A percentile compares a stretch with the other conserved stretches of the same genome.
phyloP scores from a whole-genome alignment of 2,329 filamentous ascomycete genomes.

The Monilinia polystroma region DNA sequence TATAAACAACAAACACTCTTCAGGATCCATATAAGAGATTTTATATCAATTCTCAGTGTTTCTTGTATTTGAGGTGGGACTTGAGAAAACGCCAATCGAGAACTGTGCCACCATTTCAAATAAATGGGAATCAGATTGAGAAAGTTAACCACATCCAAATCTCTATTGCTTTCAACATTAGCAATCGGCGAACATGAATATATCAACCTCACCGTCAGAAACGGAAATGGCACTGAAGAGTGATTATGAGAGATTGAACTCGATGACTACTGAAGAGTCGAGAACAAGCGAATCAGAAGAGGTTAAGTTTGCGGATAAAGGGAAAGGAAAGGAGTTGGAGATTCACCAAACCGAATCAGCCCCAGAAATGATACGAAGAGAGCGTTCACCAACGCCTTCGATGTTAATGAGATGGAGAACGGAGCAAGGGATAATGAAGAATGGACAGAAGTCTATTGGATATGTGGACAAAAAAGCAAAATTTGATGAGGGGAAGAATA shows the following conservation, averaged over 20 bases:
- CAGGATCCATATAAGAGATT: background rate
- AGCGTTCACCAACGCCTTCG: constrained; percentile 13
- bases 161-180: background rate
- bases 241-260: constrained; percentile 18
- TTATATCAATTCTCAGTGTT: background rate
- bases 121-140: background rate
- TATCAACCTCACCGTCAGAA: constrained; percentile 5
- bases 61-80: background rate
- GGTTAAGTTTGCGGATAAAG: background rate
- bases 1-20: background rate
- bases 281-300: constrained; percentile 1
- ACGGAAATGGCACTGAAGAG: constrained; percentile 2
- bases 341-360: constrained; percentile 1
- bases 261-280: constrained; percentile 5
- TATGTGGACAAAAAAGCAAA: constrained; percentile 1
- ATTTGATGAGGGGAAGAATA: background rate
- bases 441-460: background rate
- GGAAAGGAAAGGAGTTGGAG: constrained; percentile 10
- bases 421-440: background rate
- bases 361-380: background rate
- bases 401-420: constrained; percentile 11
- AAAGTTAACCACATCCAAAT: background rate
- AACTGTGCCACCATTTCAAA: background rate
- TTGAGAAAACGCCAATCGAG: background rate
- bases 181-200: constrained; percentile 1